Conservation (phyloP, 139 green algal species). For the Coelastrella sp. region DNA sequence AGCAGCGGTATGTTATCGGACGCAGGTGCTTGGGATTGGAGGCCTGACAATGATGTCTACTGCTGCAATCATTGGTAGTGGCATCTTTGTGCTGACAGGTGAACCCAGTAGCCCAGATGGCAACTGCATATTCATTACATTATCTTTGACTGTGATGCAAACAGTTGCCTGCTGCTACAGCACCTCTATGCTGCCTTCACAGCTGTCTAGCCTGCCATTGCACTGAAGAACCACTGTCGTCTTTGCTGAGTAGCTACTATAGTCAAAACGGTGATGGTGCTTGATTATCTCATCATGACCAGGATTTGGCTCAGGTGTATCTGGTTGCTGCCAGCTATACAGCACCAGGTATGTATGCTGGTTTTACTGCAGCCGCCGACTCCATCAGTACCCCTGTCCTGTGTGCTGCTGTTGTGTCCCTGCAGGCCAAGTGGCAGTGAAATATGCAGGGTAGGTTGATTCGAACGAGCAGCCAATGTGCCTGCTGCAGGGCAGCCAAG, state of each 20-base stretch:
- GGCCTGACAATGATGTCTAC: conserved; percentile 39
- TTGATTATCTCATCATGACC: too few species aligned
- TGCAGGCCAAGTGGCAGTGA: conserved; percentile 26
- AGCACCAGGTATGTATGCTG: too few species aligned
- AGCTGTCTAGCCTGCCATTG: too few species aligned
- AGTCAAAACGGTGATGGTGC: background rate
- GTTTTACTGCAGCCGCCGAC: background rate
- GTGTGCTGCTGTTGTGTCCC: background rate
- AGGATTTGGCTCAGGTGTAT: too few species aligned
- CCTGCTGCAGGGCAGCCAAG: too few species aligned
- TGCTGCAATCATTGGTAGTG: conserved; percentile 35
- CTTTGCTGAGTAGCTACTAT: background rate
- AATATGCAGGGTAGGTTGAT: conserved; percentile 20
- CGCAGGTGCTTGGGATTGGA: conserved; percentile 33
- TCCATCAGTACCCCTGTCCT: background rate
- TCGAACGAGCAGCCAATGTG: background rate
- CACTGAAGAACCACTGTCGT: too few species aligned
- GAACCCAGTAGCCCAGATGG: background rate
- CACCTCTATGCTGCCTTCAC: too few species aligned
- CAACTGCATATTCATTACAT: too few species aligned
- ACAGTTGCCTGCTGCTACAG: too few species aligned
- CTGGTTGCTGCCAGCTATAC: too few species aligned
- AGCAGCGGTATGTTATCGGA: background rate
- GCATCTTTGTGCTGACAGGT: conserved; percentile 44
- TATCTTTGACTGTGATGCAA: background rate